Evolutionary conservation across 2,329 filamentous ascomycete genomes (phyloP).

Genomic region (Beauveria sp.): DNA sequence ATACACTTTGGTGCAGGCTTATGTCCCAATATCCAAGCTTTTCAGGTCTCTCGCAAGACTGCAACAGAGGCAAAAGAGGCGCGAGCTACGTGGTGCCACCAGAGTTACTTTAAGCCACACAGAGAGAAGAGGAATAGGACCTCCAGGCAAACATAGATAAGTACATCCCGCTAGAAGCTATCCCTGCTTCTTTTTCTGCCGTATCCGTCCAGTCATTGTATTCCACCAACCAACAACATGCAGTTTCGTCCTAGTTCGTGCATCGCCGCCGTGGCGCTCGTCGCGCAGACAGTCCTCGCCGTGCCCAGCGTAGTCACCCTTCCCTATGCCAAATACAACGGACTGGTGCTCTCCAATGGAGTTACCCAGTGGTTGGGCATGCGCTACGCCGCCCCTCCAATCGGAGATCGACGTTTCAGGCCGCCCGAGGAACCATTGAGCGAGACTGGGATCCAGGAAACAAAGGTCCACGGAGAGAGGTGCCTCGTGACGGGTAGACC

Average conservation of each 20-base stretch:
- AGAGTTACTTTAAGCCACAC: background rate
- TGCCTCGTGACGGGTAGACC: constrained; percentile 25
- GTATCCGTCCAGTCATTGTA: background rate
- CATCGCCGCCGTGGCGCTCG: background rate
- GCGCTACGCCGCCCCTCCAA: constrained; percentile 63
- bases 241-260: background rate
- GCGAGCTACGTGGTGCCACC: background rate
- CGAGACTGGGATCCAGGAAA: constrained; percentile 39
- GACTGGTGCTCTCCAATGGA: constrained; percentile 44
- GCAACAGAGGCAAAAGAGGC: background rate
- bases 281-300: background rate
- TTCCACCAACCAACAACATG: background rate
- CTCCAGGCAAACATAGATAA: too few species aligned
- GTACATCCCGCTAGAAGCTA: too few species aligned
- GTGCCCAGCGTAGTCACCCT: background rate
- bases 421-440: constrained; percentile 55
- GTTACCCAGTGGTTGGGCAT: constrained; percentile 68
- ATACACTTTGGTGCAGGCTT: too few species aligned
- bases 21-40: background rate
- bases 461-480: constrained; percentile 31
- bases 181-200: background rate
- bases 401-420: constrained; percentile 58
- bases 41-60: background rate
- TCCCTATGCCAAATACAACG: constrained; percentile 56
- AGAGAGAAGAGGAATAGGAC: background rate